phyloP scores from a whole-genome alignment of 2,329 filamentous ascomycete species.

The Colletotrichum musicola region DNA sequence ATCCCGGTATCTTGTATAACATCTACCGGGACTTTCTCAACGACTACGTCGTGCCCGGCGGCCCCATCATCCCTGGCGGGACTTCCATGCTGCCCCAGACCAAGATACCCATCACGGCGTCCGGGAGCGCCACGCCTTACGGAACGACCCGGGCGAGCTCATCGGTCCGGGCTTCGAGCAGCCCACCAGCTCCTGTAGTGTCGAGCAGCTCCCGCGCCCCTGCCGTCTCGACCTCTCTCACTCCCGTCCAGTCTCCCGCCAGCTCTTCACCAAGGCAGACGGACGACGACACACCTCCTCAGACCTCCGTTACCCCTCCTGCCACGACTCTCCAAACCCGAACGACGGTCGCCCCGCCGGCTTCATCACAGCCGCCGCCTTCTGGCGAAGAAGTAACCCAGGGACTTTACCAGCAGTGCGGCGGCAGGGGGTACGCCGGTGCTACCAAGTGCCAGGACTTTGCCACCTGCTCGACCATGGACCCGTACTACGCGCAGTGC shows the following conservation, averaged over 20 bases:
- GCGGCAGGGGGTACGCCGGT: constrained; percentile 17
- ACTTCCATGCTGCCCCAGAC: constrained; percentile 40
- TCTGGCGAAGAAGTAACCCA: neutral
- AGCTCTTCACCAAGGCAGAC: neutral
- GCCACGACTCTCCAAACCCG: constrained; percentile 14
- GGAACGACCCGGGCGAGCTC: neutral
- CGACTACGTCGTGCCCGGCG: constrained; percentile 44
- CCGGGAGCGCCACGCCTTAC: constrained; percentile 38
- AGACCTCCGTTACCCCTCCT: neutral
- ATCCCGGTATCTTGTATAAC: constrained; percentile 67
- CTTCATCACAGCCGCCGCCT: neutral
- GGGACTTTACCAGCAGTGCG: constrained; percentile 25
- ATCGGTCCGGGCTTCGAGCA: neutral
- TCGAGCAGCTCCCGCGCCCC: too few species aligned
- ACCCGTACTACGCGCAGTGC: constrained; percentile 30
- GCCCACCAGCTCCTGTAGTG: neutral
- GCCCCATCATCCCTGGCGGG: constrained; percentile 46
- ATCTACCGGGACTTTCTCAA: constrained; percentile 58
- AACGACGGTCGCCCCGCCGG: neutral
- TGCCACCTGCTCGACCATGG: constrained; percentile 11
- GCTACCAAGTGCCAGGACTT: constrained; percentile 16
- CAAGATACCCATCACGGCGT: constrained; percentile 37
- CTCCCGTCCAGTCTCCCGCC: neutral
- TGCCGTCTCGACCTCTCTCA: too few species aligned
- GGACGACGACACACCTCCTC: neutral